Evolutionary conservation across 2,329 filamentous ascomycete species (phyloP).

Genomic region (Apiospora hydei): DNA sequence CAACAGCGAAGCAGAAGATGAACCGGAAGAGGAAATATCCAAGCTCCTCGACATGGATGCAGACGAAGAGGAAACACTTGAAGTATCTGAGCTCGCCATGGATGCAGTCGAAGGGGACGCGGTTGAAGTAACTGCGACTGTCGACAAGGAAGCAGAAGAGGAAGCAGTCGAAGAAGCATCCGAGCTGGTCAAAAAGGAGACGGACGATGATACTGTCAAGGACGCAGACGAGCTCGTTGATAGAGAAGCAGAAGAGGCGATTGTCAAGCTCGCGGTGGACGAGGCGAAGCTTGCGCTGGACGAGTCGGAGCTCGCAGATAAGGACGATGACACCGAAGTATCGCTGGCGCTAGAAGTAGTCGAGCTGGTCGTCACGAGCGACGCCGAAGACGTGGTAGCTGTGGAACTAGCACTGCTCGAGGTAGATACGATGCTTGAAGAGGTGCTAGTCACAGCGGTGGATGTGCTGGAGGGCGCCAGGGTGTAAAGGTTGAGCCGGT

Average conservation of each 20-base stretch:
- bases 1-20: neutral
- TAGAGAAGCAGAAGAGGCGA: neutral
- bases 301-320: neutral
- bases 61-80: neutral
- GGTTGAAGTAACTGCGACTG: neutral
- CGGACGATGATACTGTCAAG: too few relatives aligned
- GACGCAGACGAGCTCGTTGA: too few relatives aligned
- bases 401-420: neutral
- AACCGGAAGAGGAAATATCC: neutral
- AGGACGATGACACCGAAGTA: neutral
- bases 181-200: neutral
- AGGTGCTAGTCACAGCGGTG: constrained; percentile 29
- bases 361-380: neutral
- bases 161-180: neutral
- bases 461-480: constrained; percentile 29
- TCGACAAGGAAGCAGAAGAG: neutral
- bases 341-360: neutral
- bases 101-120: too few relatives aligned
- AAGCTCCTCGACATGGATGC: neutral
- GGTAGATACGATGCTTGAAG: neutral
- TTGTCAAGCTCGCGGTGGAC: neutral
- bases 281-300: neutral
- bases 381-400: neutral
- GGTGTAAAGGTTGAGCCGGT: constrained; percentile 33
- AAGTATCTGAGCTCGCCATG: too few relatives aligned